Conservation (phyloP, 352 stramenopile genomes). For the Phytopythium kandeliae region DNA sequence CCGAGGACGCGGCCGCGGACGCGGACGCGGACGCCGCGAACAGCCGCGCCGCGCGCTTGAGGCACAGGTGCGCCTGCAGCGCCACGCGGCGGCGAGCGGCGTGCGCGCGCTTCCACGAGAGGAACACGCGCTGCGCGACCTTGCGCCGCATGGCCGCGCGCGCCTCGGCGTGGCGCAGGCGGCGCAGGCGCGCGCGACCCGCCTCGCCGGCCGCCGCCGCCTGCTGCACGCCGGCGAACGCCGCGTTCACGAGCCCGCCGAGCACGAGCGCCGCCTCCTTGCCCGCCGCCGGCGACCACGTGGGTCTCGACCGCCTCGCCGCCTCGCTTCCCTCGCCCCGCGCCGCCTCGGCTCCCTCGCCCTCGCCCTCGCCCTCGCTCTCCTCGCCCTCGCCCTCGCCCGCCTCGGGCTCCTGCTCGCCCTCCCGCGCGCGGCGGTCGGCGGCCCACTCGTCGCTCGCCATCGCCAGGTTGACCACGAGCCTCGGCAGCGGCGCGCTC, state of each 20-base stretch:
- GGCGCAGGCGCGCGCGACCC: constrained; percentile 27
- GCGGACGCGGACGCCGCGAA: constrained; percentile 48
- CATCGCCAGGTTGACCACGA: constrained; percentile 66
- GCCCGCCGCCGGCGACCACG: no score
- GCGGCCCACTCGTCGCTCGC: constrained; percentile 21
- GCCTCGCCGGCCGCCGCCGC: constrained; percentile 6
- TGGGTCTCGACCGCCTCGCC: no score
- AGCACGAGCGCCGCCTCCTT: no score
- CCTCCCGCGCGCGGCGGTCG: constrained; percentile 6
- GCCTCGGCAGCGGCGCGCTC: constrained; percentile 27
- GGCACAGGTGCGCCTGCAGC: constrained; percentile 64
- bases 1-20: no score
- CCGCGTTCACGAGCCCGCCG: constrained; percentile 43
- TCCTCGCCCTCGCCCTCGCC: no score
- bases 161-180: constrained; percentile 33
- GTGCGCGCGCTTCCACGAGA: constrained; percentile 57
- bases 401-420: constrained; percentile 1
- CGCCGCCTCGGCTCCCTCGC: constrained; percentile 1
- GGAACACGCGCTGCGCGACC: constrained; percentile 61
- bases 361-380: constrained; percentile 7
- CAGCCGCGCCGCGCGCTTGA: constrained; percentile 61
- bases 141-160: constrained; percentile 51
- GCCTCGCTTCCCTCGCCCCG: no score
- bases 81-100: constrained; percentile 32
- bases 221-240: constrained; percentile 43